Base-by-base conservation (phyloP, 257 asterid species). In the Mentha longifolia region DNA sequence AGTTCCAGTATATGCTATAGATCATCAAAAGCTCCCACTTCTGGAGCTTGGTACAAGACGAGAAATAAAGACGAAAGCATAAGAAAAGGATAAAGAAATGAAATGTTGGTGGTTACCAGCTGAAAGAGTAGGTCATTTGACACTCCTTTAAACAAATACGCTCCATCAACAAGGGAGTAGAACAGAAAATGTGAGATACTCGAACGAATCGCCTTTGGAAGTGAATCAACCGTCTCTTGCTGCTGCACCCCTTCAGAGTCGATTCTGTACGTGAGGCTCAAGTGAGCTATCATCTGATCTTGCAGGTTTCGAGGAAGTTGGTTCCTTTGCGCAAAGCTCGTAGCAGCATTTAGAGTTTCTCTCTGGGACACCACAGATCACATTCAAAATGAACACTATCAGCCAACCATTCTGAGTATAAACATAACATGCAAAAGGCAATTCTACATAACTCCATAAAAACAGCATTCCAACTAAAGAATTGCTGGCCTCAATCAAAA, bases 181-280 rank as follows among this genome's bases (percentile, higher is more conserved):
- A 92, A 92, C 5, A 92, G 90, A 77, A 41, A 83, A 73, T 80
- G 85, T 3, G 95, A 85, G 71, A 92, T 89, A 65, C 93, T 86
- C 3, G 97, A 86, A 60, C 87, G 86, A 73, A 92, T 89, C 2
- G 97, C 96, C 82, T 89, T 92, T 4, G 95, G 97, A 70, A 92
- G 93, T 3, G 81, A 76, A 65, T 87, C 96, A 11, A 87, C 81
- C 31, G 81, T 87, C 80, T 92, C 96, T 79, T 92, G 97, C 74
- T 89, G 97, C 70, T 86, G 93, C 51, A 92, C 80, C 63, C 95
- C 96, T 84, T 92, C 96, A 1, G 97, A 81, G 62, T 87, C 89
- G 0, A 89, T 86, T 81, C 95, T 86, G 76, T 79, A 80, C 84
- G 79, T 89, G 75, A 92, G 81, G 78, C 90, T 82, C 83, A 92